These are phyloP conservation scores for Schizopora paradoxa DNA, from an alignment of 1,284 basidiomycete genomes.

Conservation along the genomic window DNA sequence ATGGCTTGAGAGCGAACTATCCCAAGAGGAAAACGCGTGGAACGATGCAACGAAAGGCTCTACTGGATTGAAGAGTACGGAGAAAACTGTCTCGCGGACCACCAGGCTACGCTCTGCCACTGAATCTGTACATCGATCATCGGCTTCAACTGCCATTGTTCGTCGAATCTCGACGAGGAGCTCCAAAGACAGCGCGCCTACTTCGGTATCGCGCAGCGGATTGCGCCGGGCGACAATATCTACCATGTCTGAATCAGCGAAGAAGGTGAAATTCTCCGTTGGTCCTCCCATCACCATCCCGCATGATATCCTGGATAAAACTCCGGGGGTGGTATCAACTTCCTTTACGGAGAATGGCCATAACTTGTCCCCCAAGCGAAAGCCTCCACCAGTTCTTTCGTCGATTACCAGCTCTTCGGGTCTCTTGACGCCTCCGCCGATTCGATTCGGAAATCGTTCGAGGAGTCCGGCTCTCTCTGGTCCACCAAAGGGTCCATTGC, in stretches of 20 bases:
- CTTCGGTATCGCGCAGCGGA: too few species aligned
- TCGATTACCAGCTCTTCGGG: background rate
- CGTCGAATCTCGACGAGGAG: constrained; percentile 2
- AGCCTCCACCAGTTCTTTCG: background rate
- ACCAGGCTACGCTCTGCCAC: too few species aligned
- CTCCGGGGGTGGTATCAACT: background rate
- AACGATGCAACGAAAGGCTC: background rate
- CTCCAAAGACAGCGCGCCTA: too few species aligned
- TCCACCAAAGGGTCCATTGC: too few species aligned
- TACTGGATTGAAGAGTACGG: background rate
- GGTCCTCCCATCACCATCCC: constrained; percentile 4
- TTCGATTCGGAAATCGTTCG: background rate
- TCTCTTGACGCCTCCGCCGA: background rate
- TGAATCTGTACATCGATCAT: background rate
- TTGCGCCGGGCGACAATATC: too few species aligned
- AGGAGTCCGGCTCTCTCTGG: too few species aligned
- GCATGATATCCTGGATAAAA: too few species aligned
- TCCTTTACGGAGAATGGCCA: background rate
- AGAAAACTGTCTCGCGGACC: too few species aligned
- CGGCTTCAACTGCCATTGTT: background rate
- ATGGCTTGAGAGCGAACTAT: constrained; percentile 15
- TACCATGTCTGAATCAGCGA: background rate
- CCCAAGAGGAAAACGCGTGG: background rate
- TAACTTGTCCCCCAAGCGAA: background rate
- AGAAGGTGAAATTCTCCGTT: constrained; percentile 16